phyloP scores from a whole-genome alignment of 2,329 filamentous ascomycete species.

The Venturiaceae sp. region DNA sequence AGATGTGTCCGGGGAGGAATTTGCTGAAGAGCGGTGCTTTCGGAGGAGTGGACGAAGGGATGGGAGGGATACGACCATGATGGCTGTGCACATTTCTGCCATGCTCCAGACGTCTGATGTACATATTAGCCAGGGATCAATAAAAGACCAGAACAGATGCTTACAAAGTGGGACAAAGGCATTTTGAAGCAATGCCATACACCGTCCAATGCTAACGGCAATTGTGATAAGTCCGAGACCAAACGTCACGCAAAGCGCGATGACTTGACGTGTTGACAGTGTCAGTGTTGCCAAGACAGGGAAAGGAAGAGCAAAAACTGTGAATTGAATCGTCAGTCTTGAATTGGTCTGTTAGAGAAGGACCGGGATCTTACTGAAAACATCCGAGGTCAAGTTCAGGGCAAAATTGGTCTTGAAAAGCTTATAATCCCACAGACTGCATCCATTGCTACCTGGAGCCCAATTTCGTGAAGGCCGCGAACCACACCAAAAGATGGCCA shows the following conservation, averaged over 20 bases:
- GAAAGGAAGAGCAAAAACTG: conserved; percentile 15
- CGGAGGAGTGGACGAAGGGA: conserved; percentile 17
- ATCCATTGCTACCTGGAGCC: background rate
- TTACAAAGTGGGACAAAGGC: conserved; percentile 18
- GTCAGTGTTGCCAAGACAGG: conserved; percentile 15
- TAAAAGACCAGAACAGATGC: conserved; percentile 7
- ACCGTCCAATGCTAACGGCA: conserved; percentile 15
- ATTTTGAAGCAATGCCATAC: conserved; percentile 15
- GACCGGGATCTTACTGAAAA: background rate
- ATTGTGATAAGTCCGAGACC: conserved; percentile 16
- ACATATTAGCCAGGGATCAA: background rate
- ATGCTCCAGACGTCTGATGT: conserved; percentile 16
- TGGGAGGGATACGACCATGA: conserved; percentile 18
- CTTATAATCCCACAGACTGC: conserved; percentile 2
- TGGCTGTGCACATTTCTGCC: conserved; percentile 18
- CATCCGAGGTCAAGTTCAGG: conserved; percentile 4
- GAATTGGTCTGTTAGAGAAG: conserved; percentile 1
- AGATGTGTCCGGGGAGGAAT: background rate
- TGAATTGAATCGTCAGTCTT: too few relatives aligned
- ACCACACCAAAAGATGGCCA: conserved; percentile 9
- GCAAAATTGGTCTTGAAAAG: conserved; percentile 5
- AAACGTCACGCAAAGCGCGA: conserved; percentile 16
- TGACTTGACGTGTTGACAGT: conserved; percentile 15
- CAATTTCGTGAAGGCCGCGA: background rate
- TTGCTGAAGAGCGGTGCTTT: background rate